Base-by-base conservation (phyloP, 2,329 filamentous ascomycete species). In the Penicillium thymicola region DNA sequence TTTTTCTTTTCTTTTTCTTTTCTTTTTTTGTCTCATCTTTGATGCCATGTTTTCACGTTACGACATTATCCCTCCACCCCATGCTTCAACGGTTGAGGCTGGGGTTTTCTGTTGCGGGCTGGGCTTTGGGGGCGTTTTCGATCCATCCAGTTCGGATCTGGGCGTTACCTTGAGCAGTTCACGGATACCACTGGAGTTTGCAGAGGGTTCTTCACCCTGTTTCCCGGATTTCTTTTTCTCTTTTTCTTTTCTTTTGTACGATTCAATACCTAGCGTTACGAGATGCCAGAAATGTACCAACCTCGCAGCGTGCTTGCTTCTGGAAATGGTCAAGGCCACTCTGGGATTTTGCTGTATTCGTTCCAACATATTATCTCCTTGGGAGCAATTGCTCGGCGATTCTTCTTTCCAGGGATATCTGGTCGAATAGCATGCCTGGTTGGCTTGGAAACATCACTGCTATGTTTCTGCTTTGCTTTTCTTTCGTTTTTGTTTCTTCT, bases 231-330 rank as follows among this genome's bases (percentile, higher is more conserved):
- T 57, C 52, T 38, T 49, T 57, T 43, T 14, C 2, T 21, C 3
- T 23, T 60, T 63, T 57, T 11, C 55, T 65, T 63, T 59, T 57
- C 61, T 50, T 64, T 66, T 64, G 59, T 65, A 56, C 52, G 41
- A 57, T 59, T 59, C 41, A 18, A 36, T 49, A 40, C 38, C 55
- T 63, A 59, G 59, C 60, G 60, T 61, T 61, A 54, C 55, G 43
- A 59, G 51, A 55, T 67, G 60, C 54, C 49, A 53, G 38, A 53
- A 59, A 61, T 66, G 59, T 66, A 67, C 51, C 60, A 63, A 51
- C 36, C 58, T 62, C 34, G 16, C 46, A 41, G 46, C n/a, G 5
- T 40, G 18, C 41, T 50, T 42, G 18, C 37, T 54, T 50, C 51
- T 54, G 51, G 51, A 25, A 54, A 40, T 41, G 44, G 36, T 23